phyloP scores from a whole-genome alignment of 495 filamentous ascomycete species.

The Trichoderma asperelloides region DNA sequence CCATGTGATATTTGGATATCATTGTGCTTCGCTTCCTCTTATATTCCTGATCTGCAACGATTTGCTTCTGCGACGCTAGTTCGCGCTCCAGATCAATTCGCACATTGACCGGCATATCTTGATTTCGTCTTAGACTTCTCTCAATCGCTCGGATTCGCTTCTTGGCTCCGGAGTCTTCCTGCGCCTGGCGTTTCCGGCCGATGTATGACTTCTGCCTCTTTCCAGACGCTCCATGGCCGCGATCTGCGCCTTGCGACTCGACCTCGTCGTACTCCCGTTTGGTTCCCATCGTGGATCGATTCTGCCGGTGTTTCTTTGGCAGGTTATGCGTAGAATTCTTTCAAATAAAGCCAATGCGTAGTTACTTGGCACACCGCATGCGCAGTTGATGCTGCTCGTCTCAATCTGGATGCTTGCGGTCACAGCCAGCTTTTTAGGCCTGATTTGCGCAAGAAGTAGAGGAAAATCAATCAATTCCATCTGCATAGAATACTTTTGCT shows the following conservation, averaged over 20 bases:
- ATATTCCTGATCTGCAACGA: slow-evolving; percentile 47
- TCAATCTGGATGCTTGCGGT: not conserved
- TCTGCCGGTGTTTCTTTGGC: not conserved
- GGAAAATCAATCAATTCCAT: not conserved
- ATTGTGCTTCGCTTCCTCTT: slow-evolving; percentile 58
- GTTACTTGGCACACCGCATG: not conserved
- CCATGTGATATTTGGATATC: slow-evolving; percentile 87
- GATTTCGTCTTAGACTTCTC: slow-evolving; percentile 50
- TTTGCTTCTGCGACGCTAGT: slow-evolving; percentile 62
- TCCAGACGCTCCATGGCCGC: not conserved
- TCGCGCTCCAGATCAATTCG: slow-evolving; percentile 74
- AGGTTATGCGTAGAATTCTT: too few species aligned
- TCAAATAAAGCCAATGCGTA: not conserved
- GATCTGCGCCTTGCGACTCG: not conserved
- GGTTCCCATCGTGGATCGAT: slow-evolving; percentile 8
- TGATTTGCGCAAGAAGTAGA: not conserved
- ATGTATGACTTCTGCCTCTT: slow-evolving; percentile 2
- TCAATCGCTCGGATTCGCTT: slow-evolving; percentile 52
- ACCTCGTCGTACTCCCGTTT: slow-evolving; percentile 12
- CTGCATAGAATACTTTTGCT: not conserved
- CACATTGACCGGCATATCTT: slow-evolving; percentile 63
- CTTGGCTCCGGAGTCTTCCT: slow-evolving; percentile 38
- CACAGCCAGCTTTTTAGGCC: not conserved
- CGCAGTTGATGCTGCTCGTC: not conserved
- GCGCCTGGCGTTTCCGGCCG: slow-evolving; percentile 23